Evolutionary conservation across 2,329 filamentous ascomycete species (phyloP), one percentile per base, ranked within the genome.

Genomic region (Atkinsonella texensis): DNA sequence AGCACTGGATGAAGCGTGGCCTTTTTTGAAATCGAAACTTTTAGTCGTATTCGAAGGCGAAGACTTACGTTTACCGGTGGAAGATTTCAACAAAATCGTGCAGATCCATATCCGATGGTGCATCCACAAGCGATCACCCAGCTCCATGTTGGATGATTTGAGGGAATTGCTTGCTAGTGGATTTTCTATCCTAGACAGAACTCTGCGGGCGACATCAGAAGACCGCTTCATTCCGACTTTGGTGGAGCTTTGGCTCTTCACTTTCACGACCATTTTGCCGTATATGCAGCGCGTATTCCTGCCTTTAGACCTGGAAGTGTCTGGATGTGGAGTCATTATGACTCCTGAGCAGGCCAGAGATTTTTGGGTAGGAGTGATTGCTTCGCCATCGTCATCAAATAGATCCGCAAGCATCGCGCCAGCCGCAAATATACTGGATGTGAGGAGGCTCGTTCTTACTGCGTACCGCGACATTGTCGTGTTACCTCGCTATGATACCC

Each of bases 261-360:
- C 93, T 0, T 96, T 96, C 61, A 91, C 89, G 2, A 86, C 81
- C 7, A 87, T 97, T 39, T 70, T 97, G 5, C 93, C 93, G 0
- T 97, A 95, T 63, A 83, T 98, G 60, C 91, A 97, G 70, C 89
- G 91, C 1, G 90, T 96, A 1, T 96, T 98, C 63, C 72, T 98
- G 1, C 93, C 90, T 0, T 72, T 98, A 1, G 93, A 98, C 62
- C 79, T 95, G 11, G 93, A 98, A 64, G 95, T 98, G 64, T 84
- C 88, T 50, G 93, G 91, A 6, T 79, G 79, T 46, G 93, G 93
- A 15, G 74, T 81, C 0, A 78, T 97, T 51, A 84, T 97, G 78
- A 83, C 78, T 0, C 68, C 79, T 0, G 82, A 88, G 5, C 85
- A 94, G 67, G 86, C 90, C 4, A 81, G 83, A 41, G 91, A 97